These are phyloP conservation scores for Kuraishia molischiana DNA, from an alignment of 805 yeast genomes.

Conservation along the genomic window DNA sequence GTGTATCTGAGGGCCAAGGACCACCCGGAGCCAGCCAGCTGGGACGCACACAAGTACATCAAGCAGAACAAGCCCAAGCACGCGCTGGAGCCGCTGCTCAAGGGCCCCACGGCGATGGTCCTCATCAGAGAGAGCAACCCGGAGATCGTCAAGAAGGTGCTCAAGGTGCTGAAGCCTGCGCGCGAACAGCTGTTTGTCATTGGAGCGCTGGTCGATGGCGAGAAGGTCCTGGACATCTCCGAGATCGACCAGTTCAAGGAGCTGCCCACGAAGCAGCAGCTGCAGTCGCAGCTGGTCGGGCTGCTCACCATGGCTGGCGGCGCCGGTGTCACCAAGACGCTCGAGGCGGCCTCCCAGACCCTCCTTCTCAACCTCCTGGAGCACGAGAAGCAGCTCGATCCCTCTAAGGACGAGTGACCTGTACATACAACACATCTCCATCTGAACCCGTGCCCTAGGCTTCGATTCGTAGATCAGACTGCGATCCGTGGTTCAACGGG, in stretches of 20 bases:
- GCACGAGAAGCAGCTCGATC: conserved; percentile 22
- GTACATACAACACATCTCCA: too few relatives aligned
- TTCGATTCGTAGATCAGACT: too few relatives aligned
- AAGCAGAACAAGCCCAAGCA: conserved; percentile 38
- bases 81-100: conserved; percentile 60
- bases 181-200: conserved; percentile 70
- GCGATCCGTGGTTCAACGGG: too few relatives aligned
- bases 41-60: conserved; percentile 29
- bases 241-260: conserved; percentile 57
- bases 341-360: conserved; percentile 56
- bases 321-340: conserved; percentile 76
- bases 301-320: conserved; percentile 80
- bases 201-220: conserved; percentile 72
- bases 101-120: conserved; percentile 83
- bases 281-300: conserved; percentile 79
- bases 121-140: conserved; percentile 66
- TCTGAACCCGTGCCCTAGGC: too few relatives aligned
- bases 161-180: conserved; percentile 50
- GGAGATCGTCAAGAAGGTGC: conserved; percentile 45
- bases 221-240: conserved; percentile 37
- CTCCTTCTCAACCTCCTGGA: conserved; percentile 71
- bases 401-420: neutral
- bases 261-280: conserved; percentile 58
- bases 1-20: conserved; percentile 67
- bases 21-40: conserved; percentile 66